Base-by-base conservation (phyloP, 83 land plant genomes). In the Picea abies region DNA sequence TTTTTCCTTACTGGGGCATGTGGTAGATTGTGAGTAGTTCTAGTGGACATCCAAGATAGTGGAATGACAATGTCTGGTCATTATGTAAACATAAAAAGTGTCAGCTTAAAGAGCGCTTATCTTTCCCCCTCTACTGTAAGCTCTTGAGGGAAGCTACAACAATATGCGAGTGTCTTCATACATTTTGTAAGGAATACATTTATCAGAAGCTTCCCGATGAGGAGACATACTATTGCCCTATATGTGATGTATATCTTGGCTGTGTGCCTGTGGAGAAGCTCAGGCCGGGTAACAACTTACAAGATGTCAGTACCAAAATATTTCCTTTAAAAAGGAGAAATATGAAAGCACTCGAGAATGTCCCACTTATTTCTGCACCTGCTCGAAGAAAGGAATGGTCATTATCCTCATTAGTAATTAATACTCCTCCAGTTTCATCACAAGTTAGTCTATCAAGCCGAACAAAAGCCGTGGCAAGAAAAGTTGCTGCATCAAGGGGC, bases 131-230 rank as follows among this genome's bases (percentile, higher is more conserved):
- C 22, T 94, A 93, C 52, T 71, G 86, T 10, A 94, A 87, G 88
- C 86, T 94, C 60, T 68, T 94, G 15, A 79, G 83, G 9, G 94
- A 94, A 20, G 94, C 96, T 37, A 92, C 96, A 56, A 94, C 96
- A 76, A 90, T 94, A 32, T 90, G 91, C 25, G 94, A 94, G 80
- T 94, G 94, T 71, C 91, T 94, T 75, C 96, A 94, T 29, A 79
- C 86, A 94, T 95, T 94, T 85, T 94, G 97, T 80, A 91, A 92
- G 81, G 94, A 88, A 67, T 94, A 94, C 82, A 94, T 94, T 60
- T 88, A 85, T 82, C 72, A 89, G 64, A 91, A 91, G 83, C 86
- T 94, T 4, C 77, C 80, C 2, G 95, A 90, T 22, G 95, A 93
- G 62, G 96, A 94, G 49, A 29, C 85, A 26, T 89, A 93, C 20